These are phyloP conservation scores for Paracoccidioides brasiliensis DNA, from an alignment of 2,329 filamentous ascomycete species.

Conservation along the genomic window DNA sequence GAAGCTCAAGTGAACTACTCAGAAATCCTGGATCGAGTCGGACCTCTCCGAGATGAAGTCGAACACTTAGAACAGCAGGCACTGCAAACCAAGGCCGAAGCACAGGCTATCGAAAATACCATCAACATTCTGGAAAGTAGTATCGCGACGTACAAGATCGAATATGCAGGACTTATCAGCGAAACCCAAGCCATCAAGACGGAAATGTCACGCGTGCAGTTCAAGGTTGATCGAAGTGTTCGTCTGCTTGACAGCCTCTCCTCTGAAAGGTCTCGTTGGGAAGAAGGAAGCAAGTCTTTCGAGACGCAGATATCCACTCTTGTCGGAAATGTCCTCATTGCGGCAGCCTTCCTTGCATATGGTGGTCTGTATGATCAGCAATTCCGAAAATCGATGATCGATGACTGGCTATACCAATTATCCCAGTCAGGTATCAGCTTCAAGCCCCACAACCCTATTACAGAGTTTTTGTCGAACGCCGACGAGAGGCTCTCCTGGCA, in stretches of 20 bases:
- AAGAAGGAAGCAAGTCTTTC: slow-evolving; percentile 94
- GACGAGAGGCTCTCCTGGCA: slow-evolving; percentile 95
- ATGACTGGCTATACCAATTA: slow-evolving; percentile 93
- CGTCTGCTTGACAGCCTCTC: slow-evolving; percentile 87
- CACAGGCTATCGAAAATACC: slow-evolving; percentile 78
- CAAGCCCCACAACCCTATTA: slow-evolving; percentile 88
- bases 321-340: slow-evolving; percentile 87
- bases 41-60: slow-evolving; percentile 83
- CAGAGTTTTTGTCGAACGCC: slow-evolving; percentile 90
- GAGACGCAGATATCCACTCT: slow-evolving; percentile 95
- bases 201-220: slow-evolving; percentile 92
- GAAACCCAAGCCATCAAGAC: slow-evolving; percentile 95
- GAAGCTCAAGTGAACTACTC: slow-evolving; percentile 94
- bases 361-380: slow-evolving; percentile 95
- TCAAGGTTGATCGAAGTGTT: slow-evolving; percentile 95
- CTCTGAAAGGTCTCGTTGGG: slow-evolving; percentile 86
- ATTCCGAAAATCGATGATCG: slow-evolving; percentile 93
- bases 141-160: slow-evolving; percentile 88
- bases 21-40: slow-evolving; percentile 89
- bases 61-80: slow-evolving; percentile 74
- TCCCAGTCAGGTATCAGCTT: slow-evolving; percentile 83
- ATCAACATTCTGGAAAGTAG: slow-evolving; percentile 75
- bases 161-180: slow-evolving; percentile 91
- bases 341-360: slow-evolving; percentile 95
- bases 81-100: slow-evolving; percentile 83